Base-by-base conservation (phyloP, 1,284 basidiomycete genomes). In the Tylopilus orsonianus region DNA sequence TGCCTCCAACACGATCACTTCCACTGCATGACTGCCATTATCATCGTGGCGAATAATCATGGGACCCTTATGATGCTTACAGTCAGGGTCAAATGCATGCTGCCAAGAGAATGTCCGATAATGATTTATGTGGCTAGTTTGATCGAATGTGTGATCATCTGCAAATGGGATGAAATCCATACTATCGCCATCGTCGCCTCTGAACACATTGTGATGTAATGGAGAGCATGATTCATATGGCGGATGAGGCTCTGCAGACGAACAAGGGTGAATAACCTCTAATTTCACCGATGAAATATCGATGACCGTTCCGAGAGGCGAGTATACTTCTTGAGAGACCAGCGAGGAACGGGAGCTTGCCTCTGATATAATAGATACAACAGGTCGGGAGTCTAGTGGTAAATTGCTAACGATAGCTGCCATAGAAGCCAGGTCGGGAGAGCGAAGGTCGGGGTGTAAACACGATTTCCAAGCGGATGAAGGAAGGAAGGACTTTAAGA, bases 131-230 rank as follows among this genome's bases (percentile, higher is more conserved):
- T 81, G 74, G 13, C 53, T 59, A 5, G 49, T 33, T 20, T 63
- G 64, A 46, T 78, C 54, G 54, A 85, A 85, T 0, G 39, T 54
- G 3, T 70, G 68, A 37, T 83, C 81, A 53, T 85, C 81, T 1
- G 75, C 68, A 42, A 76, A 76, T 2, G 81, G 81, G n/a, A 83
- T 62, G 58, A 83, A 85, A 1, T 70, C 70, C 71, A 84, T 73
- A 24, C 68, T 64, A 52, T 73, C 66, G 5, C 75, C 64, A 49
- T 86, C 83, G 53, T 85, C 82, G 4, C 81, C 83, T 18, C 69
- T 69, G 46, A 74, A 71, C 12, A 80, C 66, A 49, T 69, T 81
- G 36, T 70, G 68, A 8, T 57, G 56, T 5, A 70, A 58, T 1
- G 81, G 78, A 2, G 79, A 67, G 56, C 78, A 81, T 2, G 71